Conservation (phyloP, 176 grass and related monocot species). For the Oryza meyeriana region DNA sequence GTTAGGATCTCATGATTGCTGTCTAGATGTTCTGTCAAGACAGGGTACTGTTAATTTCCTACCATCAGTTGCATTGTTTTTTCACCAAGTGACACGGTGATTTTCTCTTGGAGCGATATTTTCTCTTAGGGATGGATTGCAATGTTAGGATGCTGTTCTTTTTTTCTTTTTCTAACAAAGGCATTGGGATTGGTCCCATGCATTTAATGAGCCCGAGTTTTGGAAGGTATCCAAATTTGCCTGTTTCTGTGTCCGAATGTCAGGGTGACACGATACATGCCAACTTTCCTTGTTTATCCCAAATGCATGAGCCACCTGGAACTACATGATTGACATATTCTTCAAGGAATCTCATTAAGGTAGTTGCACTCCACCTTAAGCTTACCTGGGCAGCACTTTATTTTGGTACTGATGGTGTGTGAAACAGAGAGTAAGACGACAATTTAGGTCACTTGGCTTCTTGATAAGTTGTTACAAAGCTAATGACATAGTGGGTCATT, state of each 20-base stretch:
- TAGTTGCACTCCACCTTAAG: conserved; percentile 6
- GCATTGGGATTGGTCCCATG: background rate
- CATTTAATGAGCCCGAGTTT: conserved; percentile 4
- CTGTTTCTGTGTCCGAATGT: background rate
- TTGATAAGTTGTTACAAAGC: conserved; percentile 2
- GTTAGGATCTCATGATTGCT: background rate
- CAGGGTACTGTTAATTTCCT: background rate
- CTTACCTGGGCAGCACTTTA: conserved; percentile 10
- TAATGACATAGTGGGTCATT: background rate
- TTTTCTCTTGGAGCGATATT: background rate
- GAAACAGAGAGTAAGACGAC: background rate
- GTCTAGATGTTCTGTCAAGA: background rate
- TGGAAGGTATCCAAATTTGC: background rate
- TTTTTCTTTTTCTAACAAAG: background rate
- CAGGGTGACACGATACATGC: background rate
- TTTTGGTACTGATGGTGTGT: background rate
- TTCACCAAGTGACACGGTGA: background rate
- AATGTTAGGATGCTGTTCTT: background rate
- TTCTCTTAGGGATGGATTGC: background rate
- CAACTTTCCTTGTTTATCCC: background rate
- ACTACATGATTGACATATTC: conserved; percentile 1
- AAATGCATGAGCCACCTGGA: conserved; percentile 5
- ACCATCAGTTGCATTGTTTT: background rate
- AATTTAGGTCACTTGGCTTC: conserved; percentile 6
- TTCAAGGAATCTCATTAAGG: conserved; percentile 3